These are phyloP conservation scores for Lichina pygmaea DNA, from an alignment of 495 filamentous ascomycete genomes.

Conservation along the genomic window DNA sequence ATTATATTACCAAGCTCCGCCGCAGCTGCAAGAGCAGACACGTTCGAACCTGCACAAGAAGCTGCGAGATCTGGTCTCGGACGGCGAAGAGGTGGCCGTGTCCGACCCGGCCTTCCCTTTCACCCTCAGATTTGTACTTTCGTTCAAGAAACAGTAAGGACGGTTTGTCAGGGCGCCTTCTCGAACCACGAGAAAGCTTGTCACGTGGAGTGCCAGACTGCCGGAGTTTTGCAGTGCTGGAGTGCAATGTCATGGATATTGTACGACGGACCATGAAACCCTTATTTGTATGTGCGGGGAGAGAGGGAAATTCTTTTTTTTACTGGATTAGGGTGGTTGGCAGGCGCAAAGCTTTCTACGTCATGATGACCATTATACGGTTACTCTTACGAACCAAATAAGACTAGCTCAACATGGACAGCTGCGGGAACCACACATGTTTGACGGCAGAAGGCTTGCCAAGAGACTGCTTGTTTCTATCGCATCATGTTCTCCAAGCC, in stretches of 20 bases:
- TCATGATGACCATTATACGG: too few species aligned
- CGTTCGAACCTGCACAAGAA: conserved; percentile 57
- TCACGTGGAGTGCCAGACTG: too few species aligned
- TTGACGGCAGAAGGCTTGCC: background rate
- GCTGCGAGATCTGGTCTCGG: conserved; percentile 30
- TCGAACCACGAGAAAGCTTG: too few species aligned
- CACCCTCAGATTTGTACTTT: conserved; percentile 21
- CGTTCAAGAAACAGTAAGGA: conserved; percentile 28
- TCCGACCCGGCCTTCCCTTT: conserved; percentile 53
- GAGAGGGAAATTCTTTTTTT: too few species aligned
- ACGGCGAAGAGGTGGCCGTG: conserved; percentile 53
- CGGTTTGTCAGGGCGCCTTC: too few species aligned
- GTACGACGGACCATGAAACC: too few species aligned
- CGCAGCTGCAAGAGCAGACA: conserved; percentile 55
- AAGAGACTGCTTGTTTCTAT: conserved; percentile 6
- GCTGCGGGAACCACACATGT: background rate
- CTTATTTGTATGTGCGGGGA: too few species aligned
- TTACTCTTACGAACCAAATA: background rate
- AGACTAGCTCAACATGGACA: background rate
- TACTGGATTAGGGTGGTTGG: too few species aligned
- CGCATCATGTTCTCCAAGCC: conserved; percentile 27
- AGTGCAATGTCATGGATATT: too few species aligned
- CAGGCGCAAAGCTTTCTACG: too few species aligned
- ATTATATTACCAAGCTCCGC: conserved; percentile 69
- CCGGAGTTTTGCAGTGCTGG: too few species aligned